These are phyloP conservation scores for Bidens hawaiensis DNA, from an alignment of 140 eudicot species.

Conservation along the genomic window DNA sequence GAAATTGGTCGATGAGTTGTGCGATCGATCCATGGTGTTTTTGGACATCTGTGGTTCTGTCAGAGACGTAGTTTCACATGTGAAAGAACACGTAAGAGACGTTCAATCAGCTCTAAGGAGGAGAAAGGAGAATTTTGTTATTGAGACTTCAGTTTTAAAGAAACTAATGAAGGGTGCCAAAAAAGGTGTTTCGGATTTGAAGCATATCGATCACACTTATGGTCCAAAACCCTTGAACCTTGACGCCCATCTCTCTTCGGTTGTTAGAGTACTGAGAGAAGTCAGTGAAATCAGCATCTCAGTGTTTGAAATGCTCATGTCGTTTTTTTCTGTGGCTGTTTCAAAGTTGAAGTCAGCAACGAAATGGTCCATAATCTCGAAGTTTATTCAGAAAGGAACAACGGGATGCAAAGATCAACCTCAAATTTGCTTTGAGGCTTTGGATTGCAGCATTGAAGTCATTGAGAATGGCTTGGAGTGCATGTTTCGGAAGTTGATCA, in stretches of 20 bases:
- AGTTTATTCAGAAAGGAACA: constrained; percentile 28
- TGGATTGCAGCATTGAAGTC: constrained; percentile 41
- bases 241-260: constrained; percentile 27
- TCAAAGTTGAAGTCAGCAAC: constrained; percentile 34
- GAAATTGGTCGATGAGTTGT: constrained; percentile 40
- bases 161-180: constrained; percentile 39
- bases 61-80: constrained; percentile 37
- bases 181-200: constrained; percentile 27
- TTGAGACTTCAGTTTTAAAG: constrained; percentile 34
- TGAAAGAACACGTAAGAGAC: constrained; percentile 39
- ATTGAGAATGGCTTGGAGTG: constrained; percentile 46
- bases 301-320: constrained; percentile 33
- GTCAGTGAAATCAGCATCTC: constrained; percentile 28
- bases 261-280: constrained; percentile 41
- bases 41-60: constrained; percentile 48
- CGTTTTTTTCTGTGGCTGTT: constrained; percentile 27
- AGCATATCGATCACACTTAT: constrained; percentile 33
- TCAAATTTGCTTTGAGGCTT: constrained; percentile 20
- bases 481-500: constrained; percentile 47
- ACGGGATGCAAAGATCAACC: constrained; percentile 30
- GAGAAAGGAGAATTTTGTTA: constrained; percentile 25
- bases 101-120: constrained; percentile 36
- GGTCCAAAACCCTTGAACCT: constrained; percentile 16
- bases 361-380: constrained; percentile 47
- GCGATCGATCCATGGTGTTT: constrained; percentile 42